These are phyloP conservation scores for Candida krabiensis DNA, from an alignment of 805 yeast species.

Conservation along the genomic window DNA sequence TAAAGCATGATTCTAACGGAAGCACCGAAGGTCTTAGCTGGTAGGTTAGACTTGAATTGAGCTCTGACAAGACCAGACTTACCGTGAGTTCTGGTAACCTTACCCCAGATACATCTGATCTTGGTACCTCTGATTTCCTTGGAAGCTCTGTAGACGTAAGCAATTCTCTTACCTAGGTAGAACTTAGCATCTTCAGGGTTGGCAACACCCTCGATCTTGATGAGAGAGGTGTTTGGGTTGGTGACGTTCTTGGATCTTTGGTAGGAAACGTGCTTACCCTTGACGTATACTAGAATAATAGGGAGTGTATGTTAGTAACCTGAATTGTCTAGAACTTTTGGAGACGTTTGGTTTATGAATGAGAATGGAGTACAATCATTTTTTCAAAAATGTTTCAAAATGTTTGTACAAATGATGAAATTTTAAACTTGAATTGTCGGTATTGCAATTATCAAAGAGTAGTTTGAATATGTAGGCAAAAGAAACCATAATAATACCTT, in stretches of 20 bases:
- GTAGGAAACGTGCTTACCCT: conserved; percentile 99
- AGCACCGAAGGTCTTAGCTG: conserved; percentile 99
- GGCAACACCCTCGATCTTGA: conserved; percentile 96
- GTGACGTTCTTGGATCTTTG: conserved; percentile 98
- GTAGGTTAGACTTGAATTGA: conserved; percentile 97
- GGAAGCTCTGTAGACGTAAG: conserved; percentile 98
- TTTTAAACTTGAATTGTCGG: too few species aligned
- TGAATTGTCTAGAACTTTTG: too few species aligned
- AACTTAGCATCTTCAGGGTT: conserved; percentile 93
- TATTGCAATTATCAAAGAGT: too few species aligned
- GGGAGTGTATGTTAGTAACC: conserved; percentile 29
- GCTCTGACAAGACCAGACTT: conserved; percentile 98
- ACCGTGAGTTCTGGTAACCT: conserved; percentile 98
- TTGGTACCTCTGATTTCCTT: conserved; percentile 98
- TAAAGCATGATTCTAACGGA: conserved; percentile 99
- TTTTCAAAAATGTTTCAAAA: too few species aligned
- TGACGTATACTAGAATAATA: conserved; percentile 82
- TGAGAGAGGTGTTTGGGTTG: conserved; percentile 97
- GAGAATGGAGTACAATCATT: too few species aligned
- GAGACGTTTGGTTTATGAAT: not conserved
- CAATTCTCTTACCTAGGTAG: conserved; percentile 99
- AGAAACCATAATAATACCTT: too few species aligned
- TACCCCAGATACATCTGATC: conserved; percentile 99
- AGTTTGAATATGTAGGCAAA: too few species aligned
- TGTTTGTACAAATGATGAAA: too few species aligned